Conservation (phyloP, 148 eudicot genomes). For the Suaeda aralocaspica region DNA sequence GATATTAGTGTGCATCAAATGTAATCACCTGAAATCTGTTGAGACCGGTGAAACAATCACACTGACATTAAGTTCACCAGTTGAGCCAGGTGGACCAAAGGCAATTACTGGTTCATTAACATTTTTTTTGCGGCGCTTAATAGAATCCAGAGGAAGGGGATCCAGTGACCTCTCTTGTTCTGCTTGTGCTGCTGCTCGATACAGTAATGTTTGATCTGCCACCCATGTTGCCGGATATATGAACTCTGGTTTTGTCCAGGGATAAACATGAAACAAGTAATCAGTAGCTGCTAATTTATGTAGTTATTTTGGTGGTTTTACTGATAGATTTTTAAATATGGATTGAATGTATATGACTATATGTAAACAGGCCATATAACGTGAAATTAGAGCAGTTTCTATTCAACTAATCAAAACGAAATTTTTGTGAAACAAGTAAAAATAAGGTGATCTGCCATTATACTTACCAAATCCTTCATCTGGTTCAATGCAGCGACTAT, state of each 20-base stretch:
- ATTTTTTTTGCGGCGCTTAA: conserved; percentile 33
- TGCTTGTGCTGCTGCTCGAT: conserved; percentile 64
- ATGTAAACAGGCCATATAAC: not conserved
- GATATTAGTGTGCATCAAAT: not conserved
- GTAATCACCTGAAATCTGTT: conserved; percentile 69
- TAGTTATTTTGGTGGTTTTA: not conserved
- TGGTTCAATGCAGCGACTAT: conserved; percentile 56
- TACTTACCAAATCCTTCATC: conserved; percentile 78
- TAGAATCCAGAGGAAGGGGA: conserved; percentile 41
- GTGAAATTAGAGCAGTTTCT: no score
- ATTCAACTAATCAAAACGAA: no score
- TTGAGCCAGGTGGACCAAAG: conserved; percentile 91
- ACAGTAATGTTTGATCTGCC: conserved; percentile 72
- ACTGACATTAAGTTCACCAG: conserved; percentile 90
- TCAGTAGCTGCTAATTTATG: not conserved
- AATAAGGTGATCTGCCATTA: no score
- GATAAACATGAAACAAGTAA: not conserved
- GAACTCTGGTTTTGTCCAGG: conserved; percentile 52
- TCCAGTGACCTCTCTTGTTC: conserved; percentile 65
- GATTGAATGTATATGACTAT: not conserved
- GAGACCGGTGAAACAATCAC: conserved; percentile 81
- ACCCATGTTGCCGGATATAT: conserved; percentile 83
- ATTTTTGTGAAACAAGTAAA: no score
- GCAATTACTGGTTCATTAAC: conserved; percentile 80
- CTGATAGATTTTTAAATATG: not conserved